Base-by-base conservation (phyloP, 1,139 yeast genomes). In the Blastobotrys apis region DNA sequence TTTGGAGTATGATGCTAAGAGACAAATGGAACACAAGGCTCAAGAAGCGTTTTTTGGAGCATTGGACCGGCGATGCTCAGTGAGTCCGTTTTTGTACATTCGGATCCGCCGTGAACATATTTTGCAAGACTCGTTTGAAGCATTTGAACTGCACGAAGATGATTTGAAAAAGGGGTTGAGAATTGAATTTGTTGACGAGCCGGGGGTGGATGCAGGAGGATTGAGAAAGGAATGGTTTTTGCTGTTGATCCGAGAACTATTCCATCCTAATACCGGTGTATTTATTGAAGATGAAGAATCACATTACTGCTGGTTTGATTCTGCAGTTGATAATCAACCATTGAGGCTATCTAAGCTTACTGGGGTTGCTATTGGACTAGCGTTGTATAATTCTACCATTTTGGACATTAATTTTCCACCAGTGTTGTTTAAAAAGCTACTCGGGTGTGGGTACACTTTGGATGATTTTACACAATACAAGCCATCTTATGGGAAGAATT, bases 141-240 rank as follows among this genome's bases (percentile, higher is more conserved):
- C 78, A 46, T 79, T 90, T 31, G 76, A 77, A 45, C 59, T 65
- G 9, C 77, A 81, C 55, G 77, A 75, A 37, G 64, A 65, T 10
- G 87, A 85, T 55, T 69, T 90, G 49, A 81, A 83, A 57, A 90
- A 88, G 59, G 76, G 87, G 2, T 65, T 90, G 23, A 73, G 79
- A 51, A 83, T 92, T 10, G 90, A 84, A 55, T 92, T 92, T 62
- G 64, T 82, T 3, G 81, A 81, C 44, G 97, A 92, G 58, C 94
- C 92, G 0, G 97, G 97, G 0, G 74, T 90, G 19, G 98, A 92
- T 67, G 97, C 88, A 0, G 98, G 97, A 1, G 98, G 98, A 0
- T 70, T 90, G 49, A 78, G 81, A 53, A 90, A 88, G 59, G 97
- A 92, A 59, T 92, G 97, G 97, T 90, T 92, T 62, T 68, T 80